A percentile compares a stretch with the other conserved stretches of the same genome.
Conservation (phyloP, 371 early-diverging fungal species). For the Cladochytrium tenue region DNA sequence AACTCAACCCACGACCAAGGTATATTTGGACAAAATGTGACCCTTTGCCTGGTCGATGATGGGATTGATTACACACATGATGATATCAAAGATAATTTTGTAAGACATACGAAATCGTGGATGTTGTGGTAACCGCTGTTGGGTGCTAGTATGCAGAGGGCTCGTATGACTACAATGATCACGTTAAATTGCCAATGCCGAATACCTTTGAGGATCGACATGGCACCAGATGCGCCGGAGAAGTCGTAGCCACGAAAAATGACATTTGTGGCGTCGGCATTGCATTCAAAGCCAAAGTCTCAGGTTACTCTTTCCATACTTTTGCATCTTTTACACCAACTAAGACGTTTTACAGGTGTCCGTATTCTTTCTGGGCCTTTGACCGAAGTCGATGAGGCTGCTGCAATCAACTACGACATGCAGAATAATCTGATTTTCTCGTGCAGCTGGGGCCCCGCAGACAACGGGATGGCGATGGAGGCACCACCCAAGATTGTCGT, state of each 20-base stretch:
- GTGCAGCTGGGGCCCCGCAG: conserved; percentile 94
- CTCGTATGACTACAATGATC: conserved; percentile 92
- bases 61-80: conserved; percentile 84
- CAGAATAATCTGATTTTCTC: conserved; percentile 90
- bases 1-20: conserved; percentile 40
- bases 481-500: conserved; percentile 78
- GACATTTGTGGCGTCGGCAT: conserved; percentile 94
- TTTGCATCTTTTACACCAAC: not conserved
- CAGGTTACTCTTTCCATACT: conserved; percentile 53
- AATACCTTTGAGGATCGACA: conserved; percentile 79
- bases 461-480: conserved; percentile 87
- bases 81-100: conserved; percentile 88
- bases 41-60: conserved; percentile 91
- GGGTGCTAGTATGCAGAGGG: conserved; percentile 71
- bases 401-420: conserved; percentile 81
- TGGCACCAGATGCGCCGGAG: conserved; percentile 96
- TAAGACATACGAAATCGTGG: too few relatives aligned
- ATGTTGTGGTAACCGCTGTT: not conserved
- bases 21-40: conserved; percentile 82
- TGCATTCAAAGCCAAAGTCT: conserved; percentile 83
- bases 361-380: conserved; percentile 87
- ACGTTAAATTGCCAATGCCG: conserved; percentile 75
- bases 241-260: conserved; percentile 88
- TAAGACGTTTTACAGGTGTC: conserved; percentile 55
- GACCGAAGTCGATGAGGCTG: conserved; percentile 88